Percentiles rank a stretch among this genome's conserved stretches.
phyloP scores from a whole-genome alignment of 2,329 filamentous ascomycete species.

The Sporothrix curviconia region DNA sequence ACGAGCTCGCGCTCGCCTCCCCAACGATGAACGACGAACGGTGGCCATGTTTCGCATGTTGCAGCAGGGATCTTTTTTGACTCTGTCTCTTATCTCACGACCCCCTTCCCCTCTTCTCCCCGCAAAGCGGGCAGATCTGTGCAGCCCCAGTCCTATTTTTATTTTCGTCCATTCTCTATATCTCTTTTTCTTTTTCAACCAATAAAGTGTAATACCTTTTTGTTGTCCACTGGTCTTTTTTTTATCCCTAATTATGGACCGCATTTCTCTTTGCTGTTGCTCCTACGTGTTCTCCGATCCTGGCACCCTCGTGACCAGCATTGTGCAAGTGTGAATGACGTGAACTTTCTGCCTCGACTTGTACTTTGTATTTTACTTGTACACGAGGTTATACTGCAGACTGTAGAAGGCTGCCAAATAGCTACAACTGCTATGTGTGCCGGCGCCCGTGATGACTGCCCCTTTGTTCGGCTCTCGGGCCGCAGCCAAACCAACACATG shows the following conservation, averaged over 20 bases:
- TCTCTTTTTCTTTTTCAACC: neutral
- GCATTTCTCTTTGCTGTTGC: neutral
- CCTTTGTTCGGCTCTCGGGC: too few relatives aligned
- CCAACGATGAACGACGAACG: slow-evolving; percentile 9
- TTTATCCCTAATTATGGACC: neutral
- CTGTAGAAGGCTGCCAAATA: too few relatives aligned
- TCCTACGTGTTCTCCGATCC: too few relatives aligned
- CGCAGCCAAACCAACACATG: too few relatives aligned
- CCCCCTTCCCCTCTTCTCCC: neutral
- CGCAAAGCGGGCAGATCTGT: neutral
- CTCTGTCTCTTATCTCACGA: neutral
- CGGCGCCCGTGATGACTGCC: too few relatives aligned
- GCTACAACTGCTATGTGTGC: too few relatives aligned
- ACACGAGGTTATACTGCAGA: too few relatives aligned
- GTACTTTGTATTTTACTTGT: too few relatives aligned
- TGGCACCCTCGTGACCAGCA: too few relatives aligned
- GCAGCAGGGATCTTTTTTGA: slow-evolving; percentile 14
- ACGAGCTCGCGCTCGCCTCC: neutral
- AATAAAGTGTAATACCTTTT: slow-evolving; percentile 4
- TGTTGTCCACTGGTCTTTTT: slow-evolving; percentile 9
- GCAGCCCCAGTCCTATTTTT: neutral
- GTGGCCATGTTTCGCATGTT: slow-evolving; percentile 13
- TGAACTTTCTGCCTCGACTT: too few relatives aligned
- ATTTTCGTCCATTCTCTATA: neutral
- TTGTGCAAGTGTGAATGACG: too few relatives aligned